Percentiles rank a stretch among this genome's conserved stretches.
These are phyloP conservation scores for Raphanus raphanistrum DNA, from an alignment of 345 rosid genomes.

Conservation along the genomic window DNA sequence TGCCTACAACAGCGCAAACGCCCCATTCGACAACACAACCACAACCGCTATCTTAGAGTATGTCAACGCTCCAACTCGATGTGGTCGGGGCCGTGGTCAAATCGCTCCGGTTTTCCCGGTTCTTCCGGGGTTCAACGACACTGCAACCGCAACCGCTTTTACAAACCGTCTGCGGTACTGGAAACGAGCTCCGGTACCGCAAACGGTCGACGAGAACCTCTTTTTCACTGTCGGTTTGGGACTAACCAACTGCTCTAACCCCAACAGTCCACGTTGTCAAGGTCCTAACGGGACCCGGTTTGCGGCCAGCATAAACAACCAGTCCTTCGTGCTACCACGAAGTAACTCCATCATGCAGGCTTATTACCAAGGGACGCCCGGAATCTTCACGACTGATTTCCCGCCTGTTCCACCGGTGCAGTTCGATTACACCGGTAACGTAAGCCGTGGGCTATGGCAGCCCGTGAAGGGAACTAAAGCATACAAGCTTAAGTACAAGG, in stretches of 20 bases:
- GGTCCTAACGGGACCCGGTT: slow-evolving; percentile 94
- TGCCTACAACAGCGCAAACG: slow-evolving; percentile 57
- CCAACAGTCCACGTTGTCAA: slow-evolving; percentile 79
- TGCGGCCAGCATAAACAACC: slow-evolving; percentile 80
- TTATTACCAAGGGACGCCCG: slow-evolving; percentile 68
- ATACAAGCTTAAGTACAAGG: slow-evolving; percentile 64
- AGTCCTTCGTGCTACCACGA: slow-evolving; percentile 69
- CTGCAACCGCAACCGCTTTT: slow-evolving; percentile 74
- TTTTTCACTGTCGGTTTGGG: slow-evolving; percentile 80
- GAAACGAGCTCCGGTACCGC: slow-evolving; percentile 55
- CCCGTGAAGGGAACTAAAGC: slow-evolving; percentile 69
- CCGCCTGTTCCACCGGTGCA: slow-evolving; percentile 77
- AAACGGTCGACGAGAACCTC: slow-evolving; percentile 58
- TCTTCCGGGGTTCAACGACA: slow-evolving; percentile 89
- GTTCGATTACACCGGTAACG: slow-evolving; percentile 71
- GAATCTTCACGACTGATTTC: slow-evolving; percentile 82
- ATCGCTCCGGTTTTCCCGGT: slow-evolving; percentile 59
- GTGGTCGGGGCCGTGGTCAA: slow-evolving; percentile 38
- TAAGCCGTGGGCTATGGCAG: slow-evolving; percentile 82
- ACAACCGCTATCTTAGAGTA: slow-evolving; percentile 79
- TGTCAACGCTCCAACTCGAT: slow-evolving; percentile 47
- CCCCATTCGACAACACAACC: slow-evolving; percentile 77
- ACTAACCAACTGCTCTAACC: slow-evolving; percentile 69
- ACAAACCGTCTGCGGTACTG: slow-evolving; percentile 52
- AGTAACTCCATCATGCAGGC: slow-evolving; percentile 86